A percentile compares a stretch with the other conserved stretches of the same genome.
Evolutionary conservation across 495 filamentous ascomycete species (phyloP).

Genomic region (Delitschia confertaspora): DNA sequence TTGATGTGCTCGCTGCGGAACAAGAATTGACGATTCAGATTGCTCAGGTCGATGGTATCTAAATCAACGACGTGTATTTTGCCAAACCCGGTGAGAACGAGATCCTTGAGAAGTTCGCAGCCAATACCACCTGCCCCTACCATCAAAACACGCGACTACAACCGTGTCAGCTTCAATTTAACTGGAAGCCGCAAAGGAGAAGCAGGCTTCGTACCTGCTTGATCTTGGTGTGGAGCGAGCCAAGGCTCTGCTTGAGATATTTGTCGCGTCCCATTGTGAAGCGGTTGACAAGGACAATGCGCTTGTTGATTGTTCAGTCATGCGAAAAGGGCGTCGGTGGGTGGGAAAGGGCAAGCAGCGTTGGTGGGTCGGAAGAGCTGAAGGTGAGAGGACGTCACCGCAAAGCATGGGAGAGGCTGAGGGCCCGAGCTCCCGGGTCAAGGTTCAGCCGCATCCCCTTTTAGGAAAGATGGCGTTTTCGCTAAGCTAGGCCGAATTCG

Average conservation of each 20-base stretch:
- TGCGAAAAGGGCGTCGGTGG: slow-evolving; percentile 2
- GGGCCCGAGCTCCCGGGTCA: too few relatives aligned
- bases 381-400: slow-evolving; percentile 2
- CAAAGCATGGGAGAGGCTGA: neutral
- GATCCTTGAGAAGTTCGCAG: slow-evolving; percentile 95
- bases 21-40: slow-evolving; percentile 95
- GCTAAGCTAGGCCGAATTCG: too few relatives aligned
- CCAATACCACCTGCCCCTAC: slow-evolving; percentile 96
- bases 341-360: neutral
- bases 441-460: too few relatives aligned
- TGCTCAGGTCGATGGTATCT: slow-evolving; percentile 96
- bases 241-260: slow-evolving; percentile 51
- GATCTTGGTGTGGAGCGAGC: slow-evolving; percentile 50
- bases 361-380: neutral
- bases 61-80: slow-evolving; percentile 95
- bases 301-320: slow-evolving; percentile 14
- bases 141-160: slow-evolving; percentile 81
- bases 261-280: slow-evolving; percentile 30
- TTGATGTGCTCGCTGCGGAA: slow-evolving; percentile 98
- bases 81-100: slow-evolving; percentile 86
- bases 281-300: slow-evolving; percentile 18
- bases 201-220: slow-evolving; percentile 53
- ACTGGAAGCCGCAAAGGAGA: neutral
- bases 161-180: slow-evolving; percentile 19
- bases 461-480: too few relatives aligned